Conservation (phyloP, 2,329 filamentous ascomycete genomes). For the Emydomyces testavorans region DNA sequence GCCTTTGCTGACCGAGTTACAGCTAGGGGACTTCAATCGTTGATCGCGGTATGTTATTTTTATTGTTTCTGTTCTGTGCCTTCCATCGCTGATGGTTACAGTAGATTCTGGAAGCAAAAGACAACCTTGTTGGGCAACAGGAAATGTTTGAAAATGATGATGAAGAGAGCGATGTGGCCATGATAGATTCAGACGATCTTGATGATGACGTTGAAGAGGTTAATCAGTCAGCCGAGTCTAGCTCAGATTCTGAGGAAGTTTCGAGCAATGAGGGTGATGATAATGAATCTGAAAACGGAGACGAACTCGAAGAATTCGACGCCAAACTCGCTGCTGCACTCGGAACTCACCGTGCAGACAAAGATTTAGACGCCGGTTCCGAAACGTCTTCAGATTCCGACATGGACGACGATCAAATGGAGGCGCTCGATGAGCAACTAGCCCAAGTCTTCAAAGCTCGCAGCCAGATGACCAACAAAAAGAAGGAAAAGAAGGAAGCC, state of each 20-base stretch:
- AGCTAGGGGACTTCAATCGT: conserved; percentile 55
- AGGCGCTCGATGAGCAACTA: conserved; percentile 71
- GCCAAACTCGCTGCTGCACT: conserved; percentile 65
- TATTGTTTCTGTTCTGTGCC: background rate
- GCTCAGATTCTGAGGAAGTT: conserved; percentile 51
- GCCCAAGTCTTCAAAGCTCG: conserved; percentile 74
- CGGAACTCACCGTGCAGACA: conserved; percentile 51
- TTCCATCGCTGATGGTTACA: conserved; percentile 35
- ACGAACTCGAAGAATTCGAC: conserved; percentile 16
- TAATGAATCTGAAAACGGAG: conserved; percentile 15
- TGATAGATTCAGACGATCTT: conserved; percentile 23
- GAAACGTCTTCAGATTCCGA: conserved; percentile 53
- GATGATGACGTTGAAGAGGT: conserved; percentile 17
- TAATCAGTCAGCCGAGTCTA: conserved; percentile 42
- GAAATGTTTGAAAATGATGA: conserved; percentile 68
- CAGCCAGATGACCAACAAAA: conserved; percentile 55
- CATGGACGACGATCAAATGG: conserved; percentile 95
- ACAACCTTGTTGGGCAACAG: conserved; percentile 71
- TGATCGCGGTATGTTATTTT: conserved; percentile 35
- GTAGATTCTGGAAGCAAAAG: conserved; percentile 63
- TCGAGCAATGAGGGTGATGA: conserved; percentile 23
- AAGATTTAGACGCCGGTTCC: conserved; percentile 46
- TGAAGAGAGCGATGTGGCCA: conserved; percentile 23
- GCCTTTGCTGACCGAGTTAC: conserved; percentile 68
- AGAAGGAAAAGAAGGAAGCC: conserved; percentile 76